A percentile compares a stretch with the other conserved stretches of the same genome.
Conservation (phyloP, 2,329 filamentous ascomycete species). For the Rhynchosporium secalis region DNA sequence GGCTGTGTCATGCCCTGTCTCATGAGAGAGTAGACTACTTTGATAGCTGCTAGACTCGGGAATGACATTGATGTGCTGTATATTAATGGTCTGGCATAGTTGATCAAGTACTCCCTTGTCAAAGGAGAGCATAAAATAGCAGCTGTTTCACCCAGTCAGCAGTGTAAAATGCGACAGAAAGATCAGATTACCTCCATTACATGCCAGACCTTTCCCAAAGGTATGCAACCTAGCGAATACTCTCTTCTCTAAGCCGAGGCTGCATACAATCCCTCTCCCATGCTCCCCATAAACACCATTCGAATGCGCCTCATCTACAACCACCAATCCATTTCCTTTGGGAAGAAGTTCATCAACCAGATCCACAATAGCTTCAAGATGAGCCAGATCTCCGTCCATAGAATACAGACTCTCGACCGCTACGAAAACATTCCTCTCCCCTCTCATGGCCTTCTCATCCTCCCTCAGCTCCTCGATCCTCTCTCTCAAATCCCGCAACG, state of each 20-base stretch:
- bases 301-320: conserved; percentile 58
- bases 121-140: conserved; percentile 29
- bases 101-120: conserved; percentile 32
- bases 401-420: conserved; percentile 48
- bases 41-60: conserved; percentile 44
- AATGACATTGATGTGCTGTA: conserved; percentile 46
- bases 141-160: conserved; percentile 45
- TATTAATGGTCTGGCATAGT: conserved; percentile 42
- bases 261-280: conserved; percentile 51
- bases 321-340: conserved; percentile 47
- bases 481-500: conserved; percentile 41
- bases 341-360: conserved; percentile 41
- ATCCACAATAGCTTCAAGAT: conserved; percentile 43
- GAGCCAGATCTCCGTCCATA: conserved; percentile 50
- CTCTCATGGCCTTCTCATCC: conserved; percentile 39
- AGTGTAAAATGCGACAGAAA: conserved; percentile 24
- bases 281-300: conserved; percentile 51
- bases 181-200: conserved; percentile 38
- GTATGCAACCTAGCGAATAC: conserved; percentile 53
- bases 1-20: conserved; percentile 48
- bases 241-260: conserved; percentile 50
- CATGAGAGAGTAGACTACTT: conserved; percentile 50
- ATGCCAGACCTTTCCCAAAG: conserved; percentile 53
- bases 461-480: conserved; percentile 28
- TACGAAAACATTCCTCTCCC: conserved; percentile 42